Evolutionary conservation across 2,329 filamentous ascomycete genomes (phyloP).

Genomic region (Fusarium virguliforme): DNA sequence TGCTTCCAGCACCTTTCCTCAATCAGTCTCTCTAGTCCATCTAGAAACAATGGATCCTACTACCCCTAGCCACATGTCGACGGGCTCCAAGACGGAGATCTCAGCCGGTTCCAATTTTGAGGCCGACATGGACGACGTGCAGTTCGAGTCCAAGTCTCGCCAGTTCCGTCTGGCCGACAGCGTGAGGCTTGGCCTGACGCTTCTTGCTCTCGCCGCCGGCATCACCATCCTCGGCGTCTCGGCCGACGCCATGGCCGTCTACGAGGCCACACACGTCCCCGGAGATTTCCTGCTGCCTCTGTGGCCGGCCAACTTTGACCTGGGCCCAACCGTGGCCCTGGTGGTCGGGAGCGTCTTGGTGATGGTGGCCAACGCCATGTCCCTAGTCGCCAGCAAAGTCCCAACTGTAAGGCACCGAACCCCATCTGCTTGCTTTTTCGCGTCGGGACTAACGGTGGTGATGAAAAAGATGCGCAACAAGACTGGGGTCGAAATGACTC

Average conservation of each 20-base stretch:
- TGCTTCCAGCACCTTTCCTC: constrained; percentile 16
- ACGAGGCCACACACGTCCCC: constrained; percentile 68
- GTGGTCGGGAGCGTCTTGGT: constrained; percentile 68
- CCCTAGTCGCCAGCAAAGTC: constrained; percentile 66
- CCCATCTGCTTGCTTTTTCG: constrained; percentile 23
- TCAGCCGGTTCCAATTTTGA: constrained; percentile 66
- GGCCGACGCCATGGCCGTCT: constrained; percentile 69
- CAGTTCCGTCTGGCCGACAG: constrained; percentile 61
- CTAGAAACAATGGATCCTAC: constrained; percentile 34
- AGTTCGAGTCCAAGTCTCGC: constrained; percentile 58
- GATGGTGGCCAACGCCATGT: constrained; percentile 63
- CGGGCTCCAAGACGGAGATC: constrained; percentile 58
- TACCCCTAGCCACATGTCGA: constrained; percentile 45
- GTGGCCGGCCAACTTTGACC: constrained; percentile 72
- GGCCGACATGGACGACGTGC: constrained; percentile 59
- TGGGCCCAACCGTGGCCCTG: constrained; percentile 70
- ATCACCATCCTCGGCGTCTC: constrained; percentile 70
- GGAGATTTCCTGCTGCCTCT: constrained; percentile 66
- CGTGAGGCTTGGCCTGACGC: constrained; percentile 64
- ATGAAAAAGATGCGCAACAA: constrained; percentile 45
- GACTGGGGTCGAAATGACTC: constrained; percentile 34
- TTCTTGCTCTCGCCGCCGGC: constrained; percentile 66
- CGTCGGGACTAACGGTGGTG: constrained; percentile 34
- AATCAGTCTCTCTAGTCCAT: constrained; percentile 16
- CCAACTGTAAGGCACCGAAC: constrained; percentile 62